Conservation (phyloP, 371 early-diverging fungal species). For the Nematocida sp. region DNA sequence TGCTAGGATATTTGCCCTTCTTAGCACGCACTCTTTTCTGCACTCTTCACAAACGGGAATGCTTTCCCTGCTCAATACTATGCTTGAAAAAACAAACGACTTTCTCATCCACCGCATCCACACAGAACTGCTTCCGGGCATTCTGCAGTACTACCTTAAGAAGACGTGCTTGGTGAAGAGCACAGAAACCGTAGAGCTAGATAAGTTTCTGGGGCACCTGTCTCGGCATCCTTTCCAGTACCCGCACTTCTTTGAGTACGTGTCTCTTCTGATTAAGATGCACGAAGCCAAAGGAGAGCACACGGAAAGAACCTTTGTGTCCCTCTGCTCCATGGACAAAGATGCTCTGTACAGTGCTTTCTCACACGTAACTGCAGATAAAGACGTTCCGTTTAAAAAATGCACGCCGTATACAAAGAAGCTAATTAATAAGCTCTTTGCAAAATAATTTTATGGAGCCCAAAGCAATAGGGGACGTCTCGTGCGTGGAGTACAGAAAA, state of each 20-base stretch:
- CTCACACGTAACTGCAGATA: background rate
- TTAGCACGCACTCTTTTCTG: background rate
- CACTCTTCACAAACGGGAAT: background rate
- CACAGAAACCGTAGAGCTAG: background rate
- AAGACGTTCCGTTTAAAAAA: background rate
- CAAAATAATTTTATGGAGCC: constrained; percentile 16
- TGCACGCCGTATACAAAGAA: background rate
- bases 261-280: constrained; percentile 10
- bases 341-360: constrained; percentile 12
- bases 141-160: constrained; percentile 23
- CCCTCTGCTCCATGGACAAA: constrained; percentile 14
- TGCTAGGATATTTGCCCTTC: background rate
- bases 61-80: constrained; percentile 1
- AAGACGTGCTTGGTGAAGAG: background rate
- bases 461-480: background rate
- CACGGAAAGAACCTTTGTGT: background rate
- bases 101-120: constrained; percentile 30
- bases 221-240: background rate
- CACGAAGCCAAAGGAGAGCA: constrained; percentile 17
- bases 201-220: background rate
- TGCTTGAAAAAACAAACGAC: constrained; percentile 20
- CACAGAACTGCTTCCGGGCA: constrained; percentile 8
- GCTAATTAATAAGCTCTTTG: constrained; percentile 9
- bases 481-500: constrained; percentile 7
- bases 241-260: background rate